Evolutionary conservation across 768 basidiomycete genomes (phyloP).

Genomic region (Aureoboletus auriporus): DNA sequence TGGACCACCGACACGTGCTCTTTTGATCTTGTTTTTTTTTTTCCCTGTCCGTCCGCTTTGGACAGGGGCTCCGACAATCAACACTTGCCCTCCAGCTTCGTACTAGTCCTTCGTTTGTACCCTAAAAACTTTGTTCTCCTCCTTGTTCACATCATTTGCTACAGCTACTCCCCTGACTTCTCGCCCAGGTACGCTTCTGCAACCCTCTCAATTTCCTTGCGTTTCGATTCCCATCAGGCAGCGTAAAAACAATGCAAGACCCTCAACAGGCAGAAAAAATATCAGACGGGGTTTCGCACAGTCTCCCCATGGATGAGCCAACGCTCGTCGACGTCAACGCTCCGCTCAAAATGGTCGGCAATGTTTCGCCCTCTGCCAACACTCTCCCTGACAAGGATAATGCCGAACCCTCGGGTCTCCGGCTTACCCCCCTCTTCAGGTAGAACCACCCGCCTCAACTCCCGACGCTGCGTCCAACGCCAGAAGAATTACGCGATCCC

Average conservation of each 20-base stretch:
- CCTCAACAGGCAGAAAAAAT: conserved; percentile 22
- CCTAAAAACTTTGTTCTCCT: conserved; percentile 16
- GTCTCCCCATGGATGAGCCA: conserved; percentile 13
- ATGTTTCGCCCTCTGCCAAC: conserved; percentile 28
- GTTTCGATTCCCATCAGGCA: conserved; percentile 28
- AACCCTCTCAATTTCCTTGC: neutral
- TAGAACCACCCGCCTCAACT: conserved; percentile 16
- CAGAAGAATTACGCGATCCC: conserved; percentile 31
- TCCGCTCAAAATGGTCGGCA: conserved; percentile 28
- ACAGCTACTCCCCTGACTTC: neutral
- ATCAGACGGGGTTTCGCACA: conserved; percentile 6
- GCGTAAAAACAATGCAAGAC: conserved; percentile 31
- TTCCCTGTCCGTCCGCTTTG: conserved; percentile 32
- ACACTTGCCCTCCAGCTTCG: conserved; percentile 24
- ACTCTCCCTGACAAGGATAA: conserved; percentile 23
- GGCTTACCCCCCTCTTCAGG: conserved; percentile 21
- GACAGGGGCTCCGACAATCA: conserved; percentile 37
- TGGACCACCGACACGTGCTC: conserved; percentile 28
- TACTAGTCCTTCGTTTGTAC: conserved; percentile 8
- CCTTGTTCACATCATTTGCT: conserved; percentile 1
- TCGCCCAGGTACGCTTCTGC: conserved; percentile 11
- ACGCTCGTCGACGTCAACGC: conserved; percentile 24
- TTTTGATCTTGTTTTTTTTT: conserved; percentile 31
- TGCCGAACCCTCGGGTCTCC: conserved; percentile 26
- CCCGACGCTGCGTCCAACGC: conserved; percentile 23